phyloP scores from a whole-genome alignment of 1,284 basidiomycete genomes.

The Fomitopsis betulina region DNA sequence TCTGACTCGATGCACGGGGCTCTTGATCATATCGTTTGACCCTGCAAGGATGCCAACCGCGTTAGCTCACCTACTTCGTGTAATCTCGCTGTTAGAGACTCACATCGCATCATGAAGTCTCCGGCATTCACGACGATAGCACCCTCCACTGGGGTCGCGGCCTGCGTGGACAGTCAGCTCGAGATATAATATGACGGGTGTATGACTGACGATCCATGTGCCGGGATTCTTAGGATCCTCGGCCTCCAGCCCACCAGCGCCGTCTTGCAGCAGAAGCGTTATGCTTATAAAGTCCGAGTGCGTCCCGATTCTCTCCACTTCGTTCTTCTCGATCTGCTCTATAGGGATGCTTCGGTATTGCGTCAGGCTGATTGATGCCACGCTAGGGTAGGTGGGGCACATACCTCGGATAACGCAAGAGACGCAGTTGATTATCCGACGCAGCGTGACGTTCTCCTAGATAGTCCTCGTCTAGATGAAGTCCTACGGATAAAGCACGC shows the following conservation, averaged over 20 bases:
- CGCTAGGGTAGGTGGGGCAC: neutral
- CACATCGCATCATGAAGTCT: conserved; percentile 55
- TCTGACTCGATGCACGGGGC: conserved; percentile 55
- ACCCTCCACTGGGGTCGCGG: conserved; percentile 44
- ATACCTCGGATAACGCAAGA: conserved; percentile 54
- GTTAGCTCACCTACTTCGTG: neutral
- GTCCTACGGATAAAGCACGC: conserved; percentile 46
- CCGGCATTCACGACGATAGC: conserved; percentile 59
- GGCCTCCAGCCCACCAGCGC: conserved; percentile 56
- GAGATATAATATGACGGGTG: neutral
- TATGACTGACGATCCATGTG: conserved; percentile 33
- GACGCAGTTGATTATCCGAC: conserved; percentile 51
- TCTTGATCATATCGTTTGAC: conserved; percentile 57
- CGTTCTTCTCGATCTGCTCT: conserved; percentile 32
- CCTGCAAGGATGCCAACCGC: conserved; percentile 25
- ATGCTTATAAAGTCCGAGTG: conserved; percentile 59
- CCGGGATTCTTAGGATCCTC: conserved; percentile 47
- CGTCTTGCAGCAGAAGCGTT: conserved; percentile 56
- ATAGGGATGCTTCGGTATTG: conserved; percentile 29
- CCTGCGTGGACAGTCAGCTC: conserved; percentile 21
- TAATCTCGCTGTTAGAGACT: neutral
- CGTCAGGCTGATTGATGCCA: neutral
- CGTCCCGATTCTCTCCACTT: conserved; percentile 45
- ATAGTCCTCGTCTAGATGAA: conserved; percentile 42
- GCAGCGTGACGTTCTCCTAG: conserved; percentile 40